Evolutionary conservation across 768 basidiomycete genomes (phyloP).

Genomic region (Fistulinella prunicolor): DNA sequence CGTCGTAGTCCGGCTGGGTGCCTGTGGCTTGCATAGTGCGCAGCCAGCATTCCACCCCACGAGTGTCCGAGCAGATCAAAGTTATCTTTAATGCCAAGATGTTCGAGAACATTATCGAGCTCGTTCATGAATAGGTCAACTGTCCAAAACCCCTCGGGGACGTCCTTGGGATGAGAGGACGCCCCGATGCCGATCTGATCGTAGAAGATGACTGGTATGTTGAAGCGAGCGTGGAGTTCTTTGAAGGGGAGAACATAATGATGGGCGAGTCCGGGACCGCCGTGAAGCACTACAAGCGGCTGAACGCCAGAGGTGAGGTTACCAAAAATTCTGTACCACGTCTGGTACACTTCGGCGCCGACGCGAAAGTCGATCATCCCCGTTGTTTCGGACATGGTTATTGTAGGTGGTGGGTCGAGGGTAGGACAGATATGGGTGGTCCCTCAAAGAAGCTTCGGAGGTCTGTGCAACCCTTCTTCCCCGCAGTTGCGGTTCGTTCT

Average conservation of each 20-base stretch:
- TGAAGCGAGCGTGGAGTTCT: slow-evolving; percentile 30
- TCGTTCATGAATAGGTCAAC: slow-evolving; percentile 52
- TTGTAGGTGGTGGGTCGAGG: no score
- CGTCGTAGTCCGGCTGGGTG: slow-evolving; percentile 40
- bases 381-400: slow-evolving; percentile 8
- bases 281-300: slow-evolving; percentile 41
- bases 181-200: slow-evolving; percentile 48
- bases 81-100: slow-evolving; percentile 38
- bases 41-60: slow-evolving; percentile 55
- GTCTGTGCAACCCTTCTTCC: no score
- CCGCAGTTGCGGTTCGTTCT: no score
- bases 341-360: slow-evolving; percentile 29
- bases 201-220: slow-evolving; percentile 46
- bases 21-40: slow-evolving; percentile 37
- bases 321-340: slow-evolving; percentile 43
- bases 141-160: slow-evolving; percentile 38
- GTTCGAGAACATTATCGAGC: slow-evolving; percentile 45
- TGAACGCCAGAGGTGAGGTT: slow-evolving; percentile 31
- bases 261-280: slow-evolving; percentile 40
- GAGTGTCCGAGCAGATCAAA: slow-evolving; percentile 54
- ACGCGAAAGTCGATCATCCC: slow-evolving; percentile 18
- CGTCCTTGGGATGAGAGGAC: slow-evolving; percentile 40
- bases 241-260: slow-evolving; percentile 39
- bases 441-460: no score
- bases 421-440: no score